phyloP scores from a whole-genome alignment of 495 filamentous ascomycete genomes.

The Gamarada debralockiae region DNA sequence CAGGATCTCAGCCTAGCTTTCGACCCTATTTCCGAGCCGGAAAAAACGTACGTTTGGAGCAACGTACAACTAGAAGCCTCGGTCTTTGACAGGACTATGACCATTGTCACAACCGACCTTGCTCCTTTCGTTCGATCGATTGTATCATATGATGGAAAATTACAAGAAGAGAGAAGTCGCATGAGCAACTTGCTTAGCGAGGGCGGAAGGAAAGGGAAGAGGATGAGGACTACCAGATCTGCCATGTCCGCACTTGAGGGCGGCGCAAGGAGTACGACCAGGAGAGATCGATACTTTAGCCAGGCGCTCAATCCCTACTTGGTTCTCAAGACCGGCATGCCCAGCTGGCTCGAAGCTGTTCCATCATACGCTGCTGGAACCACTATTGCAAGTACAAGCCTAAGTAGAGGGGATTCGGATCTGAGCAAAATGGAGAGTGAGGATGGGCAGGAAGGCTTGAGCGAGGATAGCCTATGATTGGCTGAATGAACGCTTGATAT shows the following conservation, averaged over 20 bases:
- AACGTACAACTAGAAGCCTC: constrained; percentile 40
- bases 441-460: too few species aligned
- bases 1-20: constrained; percentile 48
- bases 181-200: constrained; percentile 56
- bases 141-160: constrained; percentile 64
- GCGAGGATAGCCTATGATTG: too few species aligned
- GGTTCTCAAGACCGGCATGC: constrained; percentile 64
- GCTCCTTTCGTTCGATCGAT: constrained; percentile 83
- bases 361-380: neutral
- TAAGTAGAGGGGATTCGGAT: too few species aligned
- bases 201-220: constrained; percentile 45
- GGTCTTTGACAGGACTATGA: constrained; percentile 65
- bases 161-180: constrained; percentile 61
- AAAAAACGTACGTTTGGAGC: constrained; percentile 26
- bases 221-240: constrained; percentile 70
- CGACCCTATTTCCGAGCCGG: constrained; percentile 49
- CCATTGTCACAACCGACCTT: constrained; percentile 65
- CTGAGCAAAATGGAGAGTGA: too few species aligned
- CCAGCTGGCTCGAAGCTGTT: constrained; percentile 54
- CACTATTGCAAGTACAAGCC: too few species aligned
- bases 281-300: constrained; percentile 79
- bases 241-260: constrained; percentile 83
- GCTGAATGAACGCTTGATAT: too few species aligned
- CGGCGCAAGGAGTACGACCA: constrained; percentile 63
- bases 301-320: constrained; percentile 55